These are phyloP conservation scores for Pascua guehoae DNA, from an alignment of 1,284 basidiomycete species.

Conservation along the genomic window DNA sequence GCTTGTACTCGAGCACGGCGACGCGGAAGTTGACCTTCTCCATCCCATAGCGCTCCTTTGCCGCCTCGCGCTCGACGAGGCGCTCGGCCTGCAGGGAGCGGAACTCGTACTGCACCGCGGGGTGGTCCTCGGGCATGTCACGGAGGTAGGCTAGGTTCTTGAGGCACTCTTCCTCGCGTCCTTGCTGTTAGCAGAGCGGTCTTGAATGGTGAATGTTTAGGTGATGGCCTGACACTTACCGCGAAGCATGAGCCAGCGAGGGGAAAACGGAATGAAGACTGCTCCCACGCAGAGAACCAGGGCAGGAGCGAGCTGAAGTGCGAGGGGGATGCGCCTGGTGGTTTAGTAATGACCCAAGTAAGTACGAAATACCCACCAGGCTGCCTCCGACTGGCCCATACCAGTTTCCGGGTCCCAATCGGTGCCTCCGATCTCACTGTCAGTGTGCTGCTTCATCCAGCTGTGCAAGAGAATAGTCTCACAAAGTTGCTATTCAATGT, in stretches of 20 bases:
- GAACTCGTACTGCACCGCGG: conserved; percentile 72
- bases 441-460: too few species aligned
- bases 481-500: background rate
- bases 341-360: background rate
- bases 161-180: conserved; percentile 69
- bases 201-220: too few species aligned
- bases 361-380: conserved; percentile 49
- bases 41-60: conserved; percentile 46
- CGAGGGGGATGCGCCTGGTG: conserved; percentile 60
- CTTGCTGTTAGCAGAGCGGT: conserved; percentile 52
- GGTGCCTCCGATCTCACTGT: conserved; percentile 27
- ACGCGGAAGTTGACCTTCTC: conserved; percentile 37
- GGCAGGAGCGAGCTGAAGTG: conserved; percentile 63
- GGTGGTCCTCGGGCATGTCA: conserved; percentile 55
- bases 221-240: conserved; percentile 36
- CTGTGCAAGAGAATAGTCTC: too few species aligned
- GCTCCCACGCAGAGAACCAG: conserved; percentile 32
- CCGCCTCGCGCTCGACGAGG: conserved; percentile 64
- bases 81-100: conserved; percentile 76
- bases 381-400: conserved; percentile 50
- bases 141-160: conserved; percentile 63
- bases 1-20: conserved; percentile 40
- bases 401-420: conserved; percentile 3
- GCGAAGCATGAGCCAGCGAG: conserved; percentile 58
- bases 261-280: conserved; percentile 52